Percentiles rank a stretch among this genome's conserved stretches.
Conservation (phyloP, 2,329 filamentous ascomycete species). For the Colletotrichum sp. region DNA sequence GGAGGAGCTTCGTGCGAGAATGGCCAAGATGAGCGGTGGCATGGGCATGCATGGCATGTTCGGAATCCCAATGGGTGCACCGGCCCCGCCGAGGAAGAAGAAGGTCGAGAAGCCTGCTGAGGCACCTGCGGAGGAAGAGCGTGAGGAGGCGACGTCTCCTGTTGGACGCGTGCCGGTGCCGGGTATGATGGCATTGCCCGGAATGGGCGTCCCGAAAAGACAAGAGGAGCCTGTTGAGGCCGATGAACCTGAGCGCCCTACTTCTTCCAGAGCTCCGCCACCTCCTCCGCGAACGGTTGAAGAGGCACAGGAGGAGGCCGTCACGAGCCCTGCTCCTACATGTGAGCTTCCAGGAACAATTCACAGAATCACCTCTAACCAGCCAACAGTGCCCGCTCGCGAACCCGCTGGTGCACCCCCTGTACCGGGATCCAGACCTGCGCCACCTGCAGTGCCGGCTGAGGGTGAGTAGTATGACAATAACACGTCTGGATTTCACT, state of each 20-base stretch:
- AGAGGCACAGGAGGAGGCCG: constrained; percentile 42
- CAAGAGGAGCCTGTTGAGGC: constrained; percentile 48
- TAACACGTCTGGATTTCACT: not conserved
- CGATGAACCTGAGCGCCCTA: constrained; percentile 52
- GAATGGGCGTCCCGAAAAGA: constrained; percentile 67
- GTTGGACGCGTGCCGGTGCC: constrained; percentile 56
- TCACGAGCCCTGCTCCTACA: constrained; percentile 6
- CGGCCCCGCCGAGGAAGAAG: constrained; percentile 61
- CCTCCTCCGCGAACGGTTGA: constrained; percentile 52
- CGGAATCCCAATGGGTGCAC: constrained; percentile 68
- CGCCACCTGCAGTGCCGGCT: constrained; percentile 62
- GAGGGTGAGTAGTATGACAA: constrained; percentile 58
- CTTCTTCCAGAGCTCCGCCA: constrained; percentile 44
- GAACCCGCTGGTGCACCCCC: constrained; percentile 44
- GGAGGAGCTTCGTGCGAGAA: constrained; percentile 89
- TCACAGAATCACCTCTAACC: constrained; percentile 34
- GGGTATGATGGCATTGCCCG: constrained; percentile 71
- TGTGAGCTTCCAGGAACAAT: constrained; percentile 9
- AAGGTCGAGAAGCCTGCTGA: constrained; percentile 49
- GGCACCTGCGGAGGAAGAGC: constrained; percentile 38
- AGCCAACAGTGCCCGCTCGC: constrained; percentile 35
- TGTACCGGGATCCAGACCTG: constrained; percentile 56
- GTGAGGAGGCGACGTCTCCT: constrained; percentile 49
- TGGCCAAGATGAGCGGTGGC: constrained; percentile 98
- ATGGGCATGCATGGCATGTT: constrained; percentile 98